Base-by-base conservation (phyloP, 805 yeast species). In the Myxozyma neglecta region DNA sequence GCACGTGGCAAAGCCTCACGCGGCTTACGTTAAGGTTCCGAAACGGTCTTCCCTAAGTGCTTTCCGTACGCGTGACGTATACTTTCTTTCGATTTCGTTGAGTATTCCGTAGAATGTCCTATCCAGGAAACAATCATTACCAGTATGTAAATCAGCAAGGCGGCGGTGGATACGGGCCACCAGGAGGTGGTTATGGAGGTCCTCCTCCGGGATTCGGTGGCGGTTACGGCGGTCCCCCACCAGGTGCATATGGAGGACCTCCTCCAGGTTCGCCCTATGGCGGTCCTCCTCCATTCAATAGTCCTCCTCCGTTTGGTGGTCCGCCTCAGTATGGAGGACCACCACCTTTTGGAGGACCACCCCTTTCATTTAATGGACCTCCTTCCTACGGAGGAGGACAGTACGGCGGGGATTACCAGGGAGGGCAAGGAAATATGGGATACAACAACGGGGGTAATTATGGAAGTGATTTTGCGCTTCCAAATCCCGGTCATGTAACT, bases 61-160 rank as follows among this genome's bases (percentile, higher is more conserved):
- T 20, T 14, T 42, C 18, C 36, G 11, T 10, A 10, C 52, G 11
- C 16, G 11, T 16, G 24, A n/a, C 39, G 39, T 48, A 7, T 34
- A 6, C 52, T 32, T 3, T 13, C 9, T 40, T 16, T 34, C 14
- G 11, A 32, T 16, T 35, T 14, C 29, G 14, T n/a, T 9, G 24
- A 13, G 11, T 8, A 4, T 14, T 34, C n/a, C 29, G 8, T 9
- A 43, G 13, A 36, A 46, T 70, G 72, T 63, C 72, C 14, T 73
- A 69, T 64, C 79, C 79, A 10, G 79, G 78, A 32, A 71, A 66
- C 40, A 73, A 75, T 50, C 70, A 69, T 14, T 68, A 76, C 62
- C 62, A 74, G 14, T 76, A 76, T 61, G 65, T 39, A 14, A 57
- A 68, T 50, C 70, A 69, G 45, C 57, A 51, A 50, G 32, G 45